Base-by-base conservation (phyloP, 2,329 filamentous ascomycete species). In the Rosellinia necatrix region DNA sequence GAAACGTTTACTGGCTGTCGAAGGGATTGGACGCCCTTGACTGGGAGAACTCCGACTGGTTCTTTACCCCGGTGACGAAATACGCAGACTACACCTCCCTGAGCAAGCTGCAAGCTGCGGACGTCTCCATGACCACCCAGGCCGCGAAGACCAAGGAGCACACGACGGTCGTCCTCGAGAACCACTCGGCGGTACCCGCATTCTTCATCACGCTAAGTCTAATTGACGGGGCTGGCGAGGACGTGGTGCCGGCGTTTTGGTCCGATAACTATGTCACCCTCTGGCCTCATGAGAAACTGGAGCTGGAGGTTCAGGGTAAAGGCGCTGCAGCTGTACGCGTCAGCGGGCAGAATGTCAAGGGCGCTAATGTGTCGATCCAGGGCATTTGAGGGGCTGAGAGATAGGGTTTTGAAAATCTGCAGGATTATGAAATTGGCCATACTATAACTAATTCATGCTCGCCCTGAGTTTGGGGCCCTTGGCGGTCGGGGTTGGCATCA, bases 231-330 rank as follows among this genome's bases (percentile, higher is more conserved):
- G 56, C 67, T 0, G 76, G 76, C 0, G 61, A 71, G 0, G 81
- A 84, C 47, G 72, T 85, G 0, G 60, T 76, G 4, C 81, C 83
- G 0, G 75, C 83, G 1, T 72, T 73, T 17, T 87, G 84, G 83
- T 79, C 78, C 1, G 84, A 87, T 59, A 87, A 87, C 57, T 87
- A 87, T 58, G 72, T 87, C 10, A 86, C 83, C 1, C 68, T 87
- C 8, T 85, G 80, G 75, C 82, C 84, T 0, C 68, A 72, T 1
- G 84, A 87, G 71, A 78, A 71, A 49, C 40, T 84, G 5, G 70
- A 66, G 7, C 17, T 82, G 46, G 63, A 64, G 1, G 73, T 78
- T 6, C 54, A 60, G 35, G 64, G 67, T 7, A 51, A 58, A 19
- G 61, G 63, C 2, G 66, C 52, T 27, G 63, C 58, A 25, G 64